Evolutionary conservation across 2,329 filamentous ascomycete genomes (phyloP).

Genomic region (Aspergillus neotritici): DNA sequence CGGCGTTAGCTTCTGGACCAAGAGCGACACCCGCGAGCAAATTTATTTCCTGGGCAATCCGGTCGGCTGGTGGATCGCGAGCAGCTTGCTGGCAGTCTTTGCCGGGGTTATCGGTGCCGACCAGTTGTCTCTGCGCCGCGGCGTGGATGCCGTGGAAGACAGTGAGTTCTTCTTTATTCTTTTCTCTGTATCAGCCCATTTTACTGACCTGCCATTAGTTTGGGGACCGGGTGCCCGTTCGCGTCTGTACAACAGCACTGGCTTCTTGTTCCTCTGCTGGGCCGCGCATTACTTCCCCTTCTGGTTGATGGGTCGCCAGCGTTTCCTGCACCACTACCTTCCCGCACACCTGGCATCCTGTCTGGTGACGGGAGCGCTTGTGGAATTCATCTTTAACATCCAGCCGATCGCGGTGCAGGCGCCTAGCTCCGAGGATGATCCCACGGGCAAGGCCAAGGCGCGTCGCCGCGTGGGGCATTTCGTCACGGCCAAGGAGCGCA

Average conservation of each 20-base stretch:
- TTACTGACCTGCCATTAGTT: conserved; percentile 23
- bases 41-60: conserved; percentile 99
- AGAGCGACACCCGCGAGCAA: conserved; percentile 88
- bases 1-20: conserved; percentile 98
- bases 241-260: conserved; percentile 94
- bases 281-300: conserved; percentile 96
- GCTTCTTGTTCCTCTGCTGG: conserved; percentile 98
- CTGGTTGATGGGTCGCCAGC: conserved; percentile 94
- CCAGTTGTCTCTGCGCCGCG: conserved; percentile 86
- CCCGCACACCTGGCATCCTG: conserved; percentile 88
- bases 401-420: conserved; percentile 56
- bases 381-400: conserved; percentile 94
- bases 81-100: conserved; percentile 86
- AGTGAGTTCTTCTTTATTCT: conserved; percentile 57
- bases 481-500: conserved; percentile 73
- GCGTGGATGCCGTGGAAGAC: conserved; percentile 85
- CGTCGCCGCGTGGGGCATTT: conserved; percentile 48
- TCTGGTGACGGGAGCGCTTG: conserved; percentile 80
- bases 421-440: conserved; percentile 43
- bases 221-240: conserved; percentile 69
- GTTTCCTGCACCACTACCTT: conserved; percentile 97
- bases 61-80: conserved; percentile 93
- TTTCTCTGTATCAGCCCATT: not conserved
- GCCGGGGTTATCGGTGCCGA: conserved; percentile 87
- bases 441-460: conserved; percentile 39